Percentiles rank a stretch among this genome's conserved stretches.
These are phyloP conservation scores for Euptelea pleiosperma DNA, from an alignment of 164 flowering plant genomes.

Conservation along the genomic window DNA sequence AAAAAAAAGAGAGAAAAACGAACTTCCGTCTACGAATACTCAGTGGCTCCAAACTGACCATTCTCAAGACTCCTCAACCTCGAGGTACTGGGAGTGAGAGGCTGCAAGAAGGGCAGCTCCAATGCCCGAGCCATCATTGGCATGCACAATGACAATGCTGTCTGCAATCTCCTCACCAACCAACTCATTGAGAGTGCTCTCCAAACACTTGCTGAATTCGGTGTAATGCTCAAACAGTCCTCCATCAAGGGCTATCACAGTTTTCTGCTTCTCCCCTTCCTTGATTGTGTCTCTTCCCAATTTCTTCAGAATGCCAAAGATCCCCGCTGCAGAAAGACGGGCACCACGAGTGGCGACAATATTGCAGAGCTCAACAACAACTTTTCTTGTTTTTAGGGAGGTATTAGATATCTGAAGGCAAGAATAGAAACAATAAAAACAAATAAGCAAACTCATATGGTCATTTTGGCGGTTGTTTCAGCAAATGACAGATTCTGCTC, in stretches of 20 bases:
- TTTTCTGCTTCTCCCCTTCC: constrained; percentile 54
- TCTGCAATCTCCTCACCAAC: constrained; percentile 56
- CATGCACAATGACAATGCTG: constrained; percentile 42
- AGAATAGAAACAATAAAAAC: neutral
- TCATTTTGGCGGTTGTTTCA: too few species aligned
- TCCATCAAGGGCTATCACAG: constrained; percentile 84
- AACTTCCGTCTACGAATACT: neutral
- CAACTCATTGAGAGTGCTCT: constrained; percentile 64
- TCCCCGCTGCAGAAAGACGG: constrained; percentile 90
- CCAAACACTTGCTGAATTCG: constrained; percentile 56
- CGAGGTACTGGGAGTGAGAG: constrained; percentile 78
- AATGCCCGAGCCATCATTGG: constrained; percentile 89
- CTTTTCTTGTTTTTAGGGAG: constrained; percentile 70
- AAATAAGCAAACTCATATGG: too few species aligned
- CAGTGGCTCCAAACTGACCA: neutral
- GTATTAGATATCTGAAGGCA: constrained; percentile 60
- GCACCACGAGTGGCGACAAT: constrained; percentile 85
- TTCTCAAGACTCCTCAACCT: constrained; percentile 44
- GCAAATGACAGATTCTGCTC: too few species aligned
- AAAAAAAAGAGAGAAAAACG: constrained; percentile 7
- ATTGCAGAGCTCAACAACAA: constrained; percentile 72
- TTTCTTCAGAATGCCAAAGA: constrained; percentile 82
- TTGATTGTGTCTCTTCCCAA: constrained; percentile 60
- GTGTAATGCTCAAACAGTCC: constrained; percentile 84
- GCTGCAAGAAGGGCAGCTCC: constrained; percentile 97